These are phyloP conservation scores for Vanrija humicola DNA, from an alignment of 1,284 basidiomycete species.

Conservation along the genomic window DNA sequence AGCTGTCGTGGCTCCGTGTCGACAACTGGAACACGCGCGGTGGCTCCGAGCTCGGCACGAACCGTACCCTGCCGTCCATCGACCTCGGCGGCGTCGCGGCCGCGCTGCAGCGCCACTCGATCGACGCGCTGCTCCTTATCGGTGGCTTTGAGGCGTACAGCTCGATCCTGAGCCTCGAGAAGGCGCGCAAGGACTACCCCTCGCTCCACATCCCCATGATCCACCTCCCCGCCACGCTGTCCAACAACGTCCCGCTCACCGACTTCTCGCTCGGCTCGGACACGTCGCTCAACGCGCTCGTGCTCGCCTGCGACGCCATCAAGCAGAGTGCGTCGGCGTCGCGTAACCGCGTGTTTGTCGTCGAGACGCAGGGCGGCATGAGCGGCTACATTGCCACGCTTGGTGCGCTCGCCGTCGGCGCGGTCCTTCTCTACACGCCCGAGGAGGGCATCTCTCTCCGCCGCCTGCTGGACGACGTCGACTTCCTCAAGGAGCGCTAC, in stretches of 20 bases:
- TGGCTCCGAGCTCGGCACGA: constrained; percentile 97
- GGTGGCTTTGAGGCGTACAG: constrained; percentile 96
- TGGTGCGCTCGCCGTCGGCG: constrained; percentile 90
- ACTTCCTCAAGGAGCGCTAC: constrained; percentile 84
- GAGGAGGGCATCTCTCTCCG: constrained; percentile 84
- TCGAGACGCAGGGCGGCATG: constrained; percentile 95
- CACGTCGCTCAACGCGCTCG: constrained; percentile 94
- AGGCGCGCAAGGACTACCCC: constrained; percentile 75
- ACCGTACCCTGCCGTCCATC: constrained; percentile 76
- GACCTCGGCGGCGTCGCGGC: constrained; percentile 83
- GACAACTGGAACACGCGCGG: constrained; percentile 95
- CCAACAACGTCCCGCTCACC: constrained; percentile 96
- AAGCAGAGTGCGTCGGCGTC: constrained; percentile 96
- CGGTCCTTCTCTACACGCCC: constrained; percentile 88
- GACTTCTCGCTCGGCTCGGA: constrained; percentile 94
- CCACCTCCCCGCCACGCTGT: constrained; percentile 90
- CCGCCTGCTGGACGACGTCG: constrained; percentile 76
- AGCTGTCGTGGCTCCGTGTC: constrained; percentile 93
- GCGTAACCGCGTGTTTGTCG: constrained; percentile 91
- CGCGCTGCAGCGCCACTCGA: constrained; percentile 79
- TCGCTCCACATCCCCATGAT: constrained; percentile 90
- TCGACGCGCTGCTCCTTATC: constrained; percentile 82
- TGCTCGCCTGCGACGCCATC: constrained; percentile 95
- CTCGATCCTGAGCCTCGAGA: constrained; percentile 71
- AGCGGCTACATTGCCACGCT: constrained; percentile 94